Conservation (phyloP, 768 basidiomycete species). For the Boletales sp. region DNA sequence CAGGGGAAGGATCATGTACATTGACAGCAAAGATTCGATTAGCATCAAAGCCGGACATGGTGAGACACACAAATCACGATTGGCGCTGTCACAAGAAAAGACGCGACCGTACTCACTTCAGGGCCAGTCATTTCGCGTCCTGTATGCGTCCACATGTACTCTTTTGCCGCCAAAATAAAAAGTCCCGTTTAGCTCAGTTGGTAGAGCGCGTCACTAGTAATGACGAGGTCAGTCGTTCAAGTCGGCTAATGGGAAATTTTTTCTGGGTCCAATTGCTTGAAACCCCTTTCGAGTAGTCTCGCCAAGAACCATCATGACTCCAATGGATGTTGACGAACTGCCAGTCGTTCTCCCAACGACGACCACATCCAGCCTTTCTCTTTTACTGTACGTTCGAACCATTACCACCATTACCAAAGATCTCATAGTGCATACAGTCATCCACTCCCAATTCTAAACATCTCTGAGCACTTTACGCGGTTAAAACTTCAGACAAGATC, state of each 20-base stretch:
- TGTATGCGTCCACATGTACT: fast-evolving
- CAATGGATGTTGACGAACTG: slow-evolving; percentile 78
- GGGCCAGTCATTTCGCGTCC: slow-evolving; percentile 31
- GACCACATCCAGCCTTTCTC: slow-evolving; percentile 67
- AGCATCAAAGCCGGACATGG: slow-evolving; percentile 86
- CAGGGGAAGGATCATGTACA: slow-evolving; percentile 58
- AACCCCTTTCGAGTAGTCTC: slow-evolving; percentile 2
- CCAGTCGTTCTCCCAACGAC: slow-evolving; percentile 72
- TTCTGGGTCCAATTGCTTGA: neutral
- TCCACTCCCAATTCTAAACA: slow-evolving; percentile 92
- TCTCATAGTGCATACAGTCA: slow-evolving; percentile 54
- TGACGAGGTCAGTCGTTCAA: slow-evolving; percentile 42
- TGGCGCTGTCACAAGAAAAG: neutral
- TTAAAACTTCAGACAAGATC: slow-evolving; percentile 68
- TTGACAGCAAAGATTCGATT: slow-evolving; percentile 80
- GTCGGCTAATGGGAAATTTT: slow-evolving; percentile 40
- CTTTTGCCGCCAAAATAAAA: neutral
- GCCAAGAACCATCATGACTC: slow-evolving; percentile 34
- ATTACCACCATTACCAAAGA: neutral
- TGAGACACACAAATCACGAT: neutral
- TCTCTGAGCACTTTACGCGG: slow-evolving; percentile 93
- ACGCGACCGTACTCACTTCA: slow-evolving; percentile 18
- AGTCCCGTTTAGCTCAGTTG: slow-evolving; percentile 44
- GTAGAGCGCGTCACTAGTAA: slow-evolving; percentile 51
- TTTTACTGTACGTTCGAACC: slow-evolving; percentile 58